Base-by-base conservation (phyloP, 176 grass and related monocot species). In the Cenchrus americanus region DNA sequence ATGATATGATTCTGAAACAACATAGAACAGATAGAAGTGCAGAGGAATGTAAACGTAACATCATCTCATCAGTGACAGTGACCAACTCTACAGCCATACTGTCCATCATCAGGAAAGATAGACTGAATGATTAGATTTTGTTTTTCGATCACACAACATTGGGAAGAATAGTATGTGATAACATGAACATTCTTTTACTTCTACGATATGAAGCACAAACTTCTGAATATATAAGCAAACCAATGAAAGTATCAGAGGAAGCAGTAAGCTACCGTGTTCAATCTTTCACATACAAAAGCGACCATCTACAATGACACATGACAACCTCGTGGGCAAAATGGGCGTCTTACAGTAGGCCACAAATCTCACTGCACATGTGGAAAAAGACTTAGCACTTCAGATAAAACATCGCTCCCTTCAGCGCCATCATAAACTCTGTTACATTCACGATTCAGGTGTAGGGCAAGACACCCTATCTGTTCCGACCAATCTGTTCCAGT, bases 241-340 rank as follows among this genome's bases (percentile, higher is more conserved):
- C 14, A 5, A 57, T 50, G 32, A 73, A 88, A 80, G 68, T 80
- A 67, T 67, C 77, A 73, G 17, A 69, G 17, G 82, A 77, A 42
- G 64, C 40, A 50, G 42, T 60, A 84, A 24, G 19, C 48, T 10
- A 42, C 57, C 58, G 1, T 32, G 48, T 30, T 46, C 69, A 44
- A 86, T 81, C 78, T 82, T 77, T 49, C 59, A 13, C 14, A 64
- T 18, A 77, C 23, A 86, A 71, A 77, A 86, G 40, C 40, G 64
- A 78, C 81, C 81, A 80, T 82, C 83, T 82, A 90, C 83, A 90
- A 37, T 71, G 64, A 63, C 78, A 69, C 24, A 15, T 58, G 83
- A 55, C 59, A 72, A 82, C 71, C 64, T 77, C 83, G 37, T 62
- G 55, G 64, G 55, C 78, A 86, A 90, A 86, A 90, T 82, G 78